These are phyloP conservation scores for Penicillium psychrofluorescens DNA, from an alignment of 495 filamentous ascomycete genomes.

Conservation along the genomic window DNA sequence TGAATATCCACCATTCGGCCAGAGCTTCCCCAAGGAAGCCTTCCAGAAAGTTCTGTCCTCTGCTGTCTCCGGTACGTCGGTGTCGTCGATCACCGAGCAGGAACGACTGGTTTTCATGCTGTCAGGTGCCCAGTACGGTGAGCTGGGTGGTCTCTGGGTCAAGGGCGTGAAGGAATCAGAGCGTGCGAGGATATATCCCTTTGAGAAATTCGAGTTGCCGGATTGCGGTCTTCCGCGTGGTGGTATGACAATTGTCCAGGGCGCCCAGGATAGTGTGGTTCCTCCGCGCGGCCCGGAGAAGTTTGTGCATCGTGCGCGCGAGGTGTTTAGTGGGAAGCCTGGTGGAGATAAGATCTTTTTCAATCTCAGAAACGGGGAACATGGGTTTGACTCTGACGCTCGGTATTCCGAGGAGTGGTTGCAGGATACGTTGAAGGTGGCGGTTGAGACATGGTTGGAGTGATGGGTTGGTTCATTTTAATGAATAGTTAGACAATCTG, in stretches of 20 bases:
- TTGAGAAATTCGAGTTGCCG: conserved; percentile 9
- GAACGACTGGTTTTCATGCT: conserved; percentile 11
- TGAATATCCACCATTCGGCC: not conserved
- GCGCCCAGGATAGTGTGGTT: conserved; percentile 15
- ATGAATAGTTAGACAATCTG: no score
- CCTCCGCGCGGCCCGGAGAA: conserved; percentile 12
- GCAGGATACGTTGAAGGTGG: conserved; percentile 6
- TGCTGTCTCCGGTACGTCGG: conserved; percentile 4
- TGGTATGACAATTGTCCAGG: conserved; percentile 19
- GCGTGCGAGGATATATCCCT: conserved; percentile 9
- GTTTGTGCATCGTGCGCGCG: conserved; percentile 15
- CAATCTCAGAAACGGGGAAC: conserved; percentile 15
- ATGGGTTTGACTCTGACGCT: conserved; percentile 20
- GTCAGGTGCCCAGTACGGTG: conserved; percentile 10
- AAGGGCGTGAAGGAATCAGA: conserved; percentile 7
- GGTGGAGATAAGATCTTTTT: conserved; percentile 13
- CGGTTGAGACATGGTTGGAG: conserved; percentile 17
- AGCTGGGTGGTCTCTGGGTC: conserved; percentile 7
- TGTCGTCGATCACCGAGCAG: conserved; percentile 1
- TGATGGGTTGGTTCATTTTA: not conserved
- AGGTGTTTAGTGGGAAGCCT: conserved; percentile 7
- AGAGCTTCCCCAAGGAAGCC: conserved; percentile 4
- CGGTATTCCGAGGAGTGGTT: conserved; percentile 15
- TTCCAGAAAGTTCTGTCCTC: conserved; percentile 4
- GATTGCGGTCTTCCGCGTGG: conserved; percentile 13